A percentile compares a stretch with the other conserved stretches of the same genome.
Conservation (phyloP, 2,329 filamentous ascomycete genomes). For the Chaetomiaceae sp. region DNA sequence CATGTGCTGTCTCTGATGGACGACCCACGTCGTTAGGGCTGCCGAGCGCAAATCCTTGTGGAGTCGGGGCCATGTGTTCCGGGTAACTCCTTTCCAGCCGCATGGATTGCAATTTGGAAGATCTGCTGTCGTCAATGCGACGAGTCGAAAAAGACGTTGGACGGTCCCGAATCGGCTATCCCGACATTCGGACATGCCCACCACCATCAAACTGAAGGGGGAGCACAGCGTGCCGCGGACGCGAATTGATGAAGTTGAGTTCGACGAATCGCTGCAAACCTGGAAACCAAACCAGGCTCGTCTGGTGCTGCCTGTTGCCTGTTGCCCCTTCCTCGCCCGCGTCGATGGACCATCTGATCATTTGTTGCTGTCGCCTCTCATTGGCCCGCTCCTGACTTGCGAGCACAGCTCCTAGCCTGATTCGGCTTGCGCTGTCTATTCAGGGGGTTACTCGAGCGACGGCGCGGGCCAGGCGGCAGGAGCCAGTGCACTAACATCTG, state of each 20-base stretch:
- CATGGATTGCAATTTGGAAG: slow-evolving; percentile 8
- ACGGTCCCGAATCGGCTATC: no score
- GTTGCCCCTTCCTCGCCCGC: no score
- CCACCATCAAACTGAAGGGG: no score
- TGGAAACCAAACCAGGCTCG: no score
- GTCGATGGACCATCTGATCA: slow-evolving; percentile 10
- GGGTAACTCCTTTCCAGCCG: slow-evolving; percentile 5
- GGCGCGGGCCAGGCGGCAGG: no score
- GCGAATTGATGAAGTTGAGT: no score
- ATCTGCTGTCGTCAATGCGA: slow-evolving; percentile 7
- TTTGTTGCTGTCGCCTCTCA: slow-evolving; percentile 10
- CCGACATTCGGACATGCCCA: no score
- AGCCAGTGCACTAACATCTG: slow-evolving; percentile 1
- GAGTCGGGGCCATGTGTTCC: slow-evolving; percentile 3
- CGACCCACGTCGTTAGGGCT: slow-evolving; percentile 4
- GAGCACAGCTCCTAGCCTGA: slow-evolving; percentile 18
- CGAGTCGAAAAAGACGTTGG: background rate
- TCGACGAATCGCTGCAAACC: no score
- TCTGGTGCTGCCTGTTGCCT: no score
- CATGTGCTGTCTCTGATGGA: no score
- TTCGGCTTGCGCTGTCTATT: slow-evolving; percentile 13
- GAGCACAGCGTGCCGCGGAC: no score
- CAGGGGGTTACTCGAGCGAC: slow-evolving; percentile 21
- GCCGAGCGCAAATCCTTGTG: slow-evolving; percentile 10
- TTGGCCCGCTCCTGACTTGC: slow-evolving; percentile 17